Evolutionary conservation across 2,329 filamentous ascomycete species (phyloP).

Genomic region (Ophiostoma sp.): DNA sequence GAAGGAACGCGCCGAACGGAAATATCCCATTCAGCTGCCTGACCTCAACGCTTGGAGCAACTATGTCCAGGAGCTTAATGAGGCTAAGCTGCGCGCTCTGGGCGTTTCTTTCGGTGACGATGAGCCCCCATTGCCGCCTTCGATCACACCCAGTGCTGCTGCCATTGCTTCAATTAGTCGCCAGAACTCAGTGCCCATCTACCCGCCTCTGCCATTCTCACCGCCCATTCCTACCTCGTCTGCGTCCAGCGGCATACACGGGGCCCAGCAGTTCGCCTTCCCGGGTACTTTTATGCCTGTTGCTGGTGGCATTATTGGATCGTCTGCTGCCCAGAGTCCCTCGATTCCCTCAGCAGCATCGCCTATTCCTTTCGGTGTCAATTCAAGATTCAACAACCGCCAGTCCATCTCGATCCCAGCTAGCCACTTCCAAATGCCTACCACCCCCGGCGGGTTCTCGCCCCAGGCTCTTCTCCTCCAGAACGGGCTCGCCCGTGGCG

Average conservation of each 20-base stretch:
- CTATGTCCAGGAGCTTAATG: constrained; percentile 76
- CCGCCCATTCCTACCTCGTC: constrained; percentile 77
- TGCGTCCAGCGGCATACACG: constrained; percentile 60
- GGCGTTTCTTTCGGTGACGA: constrained; percentile 78
- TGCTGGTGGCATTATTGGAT: constrained; percentile 26
- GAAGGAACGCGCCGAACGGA: constrained; percentile 47
- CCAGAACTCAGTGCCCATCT: constrained; percentile 62
- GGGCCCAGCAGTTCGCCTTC: constrained; percentile 52
- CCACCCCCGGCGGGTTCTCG: constrained; percentile 55
- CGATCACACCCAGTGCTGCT: constrained; percentile 60
- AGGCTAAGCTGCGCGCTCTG: constrained; percentile 86
- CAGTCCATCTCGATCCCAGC: constrained; percentile 65
- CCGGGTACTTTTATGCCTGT: constrained; percentile 48
- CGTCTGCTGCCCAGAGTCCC: constrained; percentile 58
- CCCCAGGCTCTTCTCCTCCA: constrained; percentile 50
- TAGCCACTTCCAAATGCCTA: constrained; percentile 59
- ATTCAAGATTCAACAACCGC: constrained; percentile 60
- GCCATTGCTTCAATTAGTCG: constrained; percentile 53
- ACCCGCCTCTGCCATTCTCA: constrained; percentile 72
- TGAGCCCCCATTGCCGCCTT: constrained; percentile 54
- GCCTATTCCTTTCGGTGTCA: constrained; percentile 57
- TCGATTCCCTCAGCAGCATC: constrained; percentile 62
- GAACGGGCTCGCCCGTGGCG: constrained; percentile 49
- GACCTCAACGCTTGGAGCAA: constrained; percentile 65
- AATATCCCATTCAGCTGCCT: constrained; percentile 62